Evolutionary conservation across 83 land plant genomes (phyloP).

Genomic region (Picea abies): DNA sequence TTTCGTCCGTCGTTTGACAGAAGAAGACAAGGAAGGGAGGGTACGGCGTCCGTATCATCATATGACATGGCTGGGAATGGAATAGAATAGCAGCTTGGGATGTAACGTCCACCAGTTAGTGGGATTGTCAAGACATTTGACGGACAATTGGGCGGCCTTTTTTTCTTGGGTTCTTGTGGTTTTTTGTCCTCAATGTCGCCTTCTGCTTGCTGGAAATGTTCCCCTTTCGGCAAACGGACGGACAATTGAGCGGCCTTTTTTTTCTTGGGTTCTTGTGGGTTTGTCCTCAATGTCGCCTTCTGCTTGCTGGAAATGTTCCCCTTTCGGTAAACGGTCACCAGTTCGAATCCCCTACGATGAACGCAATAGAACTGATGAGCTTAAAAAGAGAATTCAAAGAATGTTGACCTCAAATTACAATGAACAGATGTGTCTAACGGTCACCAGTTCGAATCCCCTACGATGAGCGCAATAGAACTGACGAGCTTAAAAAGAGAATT

Average conservation of each 20-base stretch:
- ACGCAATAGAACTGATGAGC: too few relatives aligned
- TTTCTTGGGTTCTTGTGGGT: not conserved
- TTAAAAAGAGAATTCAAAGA: too few relatives aligned
- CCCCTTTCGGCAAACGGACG: not conserved
- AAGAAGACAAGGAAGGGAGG: not conserved
- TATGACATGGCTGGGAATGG: not conserved
- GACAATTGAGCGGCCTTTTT: not conserved
- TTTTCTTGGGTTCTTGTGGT: not conserved
- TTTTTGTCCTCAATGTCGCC: conserved; percentile 12
- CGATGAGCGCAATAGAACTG: too few relatives aligned
- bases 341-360: too few relatives aligned
- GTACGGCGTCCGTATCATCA: too few relatives aligned
- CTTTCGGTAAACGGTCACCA: not conserved
- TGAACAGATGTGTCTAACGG: too few relatives aligned
- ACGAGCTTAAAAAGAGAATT: too few relatives aligned
- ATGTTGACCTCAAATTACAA: too few relatives aligned
- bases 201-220: not conserved
- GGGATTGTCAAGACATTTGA: not conserved
- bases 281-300: conserved; percentile 7
- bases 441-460: too few relatives aligned
- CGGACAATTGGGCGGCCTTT: not conserved
- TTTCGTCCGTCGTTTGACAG: not conserved
- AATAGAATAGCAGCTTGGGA: conserved; percentile 5
- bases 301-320: not conserved
- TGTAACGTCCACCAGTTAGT: not conserved